These are phyloP conservation scores for Carex myosuroides DNA, from an alignment of 176 grass and related monocot genomes.

Conservation along the genomic window DNA sequence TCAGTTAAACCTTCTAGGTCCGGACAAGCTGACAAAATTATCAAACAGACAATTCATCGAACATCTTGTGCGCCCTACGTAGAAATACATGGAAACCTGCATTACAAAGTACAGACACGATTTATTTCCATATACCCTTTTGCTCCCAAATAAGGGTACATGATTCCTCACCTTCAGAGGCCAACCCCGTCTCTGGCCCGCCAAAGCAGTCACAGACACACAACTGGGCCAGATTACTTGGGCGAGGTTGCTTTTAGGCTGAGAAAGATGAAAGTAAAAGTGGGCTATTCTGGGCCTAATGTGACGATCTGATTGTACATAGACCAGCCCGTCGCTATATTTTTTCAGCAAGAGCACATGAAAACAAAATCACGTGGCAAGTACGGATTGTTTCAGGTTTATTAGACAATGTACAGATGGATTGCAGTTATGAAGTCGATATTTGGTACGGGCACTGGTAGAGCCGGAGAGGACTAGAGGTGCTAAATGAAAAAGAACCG, in stretches of 20 bases:
- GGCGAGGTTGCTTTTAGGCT: neutral
- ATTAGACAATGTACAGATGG: too few relatives aligned
- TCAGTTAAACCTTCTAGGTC: too few relatives aligned
- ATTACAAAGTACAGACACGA: neutral
- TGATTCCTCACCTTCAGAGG: neutral
- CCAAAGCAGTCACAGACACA: too few relatives aligned
- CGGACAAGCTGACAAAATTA: neutral
- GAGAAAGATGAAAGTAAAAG: neutral
- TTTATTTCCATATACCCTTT: too few relatives aligned
- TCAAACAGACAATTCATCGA: neutral
- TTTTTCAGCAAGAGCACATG: neutral
- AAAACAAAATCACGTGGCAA: neutral
- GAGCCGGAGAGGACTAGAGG: too few relatives aligned
- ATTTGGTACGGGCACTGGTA: too few relatives aligned
- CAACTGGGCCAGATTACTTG: neutral
- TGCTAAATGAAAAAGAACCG: too few relatives aligned
- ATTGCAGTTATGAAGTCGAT: too few relatives aligned
- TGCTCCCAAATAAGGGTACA: neutral
- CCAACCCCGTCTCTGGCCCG: too few relatives aligned
- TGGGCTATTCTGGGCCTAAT: neutral
- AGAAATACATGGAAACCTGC: neutral
- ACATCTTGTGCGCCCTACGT: too few relatives aligned
- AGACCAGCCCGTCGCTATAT: neutral
- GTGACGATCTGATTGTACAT: neutral
- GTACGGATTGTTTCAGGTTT: too few relatives aligned